Base-by-base conservation (phyloP, 306 rosid species). In the Clitoria ternatea region DNA sequence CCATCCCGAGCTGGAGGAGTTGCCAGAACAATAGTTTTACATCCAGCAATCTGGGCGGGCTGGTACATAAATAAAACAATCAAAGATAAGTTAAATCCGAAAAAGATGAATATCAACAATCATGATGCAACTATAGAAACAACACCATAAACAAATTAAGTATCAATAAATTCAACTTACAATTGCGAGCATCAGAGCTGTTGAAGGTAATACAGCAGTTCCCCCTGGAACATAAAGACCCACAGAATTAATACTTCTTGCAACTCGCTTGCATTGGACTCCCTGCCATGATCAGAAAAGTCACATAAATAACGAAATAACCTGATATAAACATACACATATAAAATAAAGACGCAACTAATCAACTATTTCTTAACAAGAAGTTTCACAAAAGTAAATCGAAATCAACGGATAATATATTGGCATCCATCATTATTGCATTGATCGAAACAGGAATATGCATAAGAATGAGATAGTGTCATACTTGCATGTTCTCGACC, bases 221-320 rank as follows among this genome's bases (percentile, higher is more conserved):
- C 96, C 97, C 61, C 97, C 97, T 19, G 96, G 97, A 84, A 89
- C 88, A 59, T 89, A 92, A 72, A 92, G 88, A 73, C 97, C 97
- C 26, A 92, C 96, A 73, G 96, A 89, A 69, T 84, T 77, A 69
- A 92, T 92, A 86, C 96, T 77, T 89, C 97, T 85, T 18, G 97
- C 90, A 61, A 92, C 91, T 55, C 92, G 83, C 84, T 89, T 92
- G 88, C 96, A 92, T 68, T 68, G 85, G 63, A 92, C 97, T 24
- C 97, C 97, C 96, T 89, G 85, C 42, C 59, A 81, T 62, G 18
- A 53, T 62, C 57, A 29, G 37, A 57, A 81, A 54, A 48, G 52
- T 52, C 40, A 60, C 20, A 18, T 29, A 12, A 47, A 33, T 72
- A 78, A 33, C 1, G 30, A 29, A 66, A 17, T 27, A 5, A 27